Percentiles rank a stretch among this genome's conserved stretches.
These are phyloP conservation scores for Penicillium manginii DNA, from an alignment of 495 filamentous ascomycete species.

Conservation along the genomic window DNA sequence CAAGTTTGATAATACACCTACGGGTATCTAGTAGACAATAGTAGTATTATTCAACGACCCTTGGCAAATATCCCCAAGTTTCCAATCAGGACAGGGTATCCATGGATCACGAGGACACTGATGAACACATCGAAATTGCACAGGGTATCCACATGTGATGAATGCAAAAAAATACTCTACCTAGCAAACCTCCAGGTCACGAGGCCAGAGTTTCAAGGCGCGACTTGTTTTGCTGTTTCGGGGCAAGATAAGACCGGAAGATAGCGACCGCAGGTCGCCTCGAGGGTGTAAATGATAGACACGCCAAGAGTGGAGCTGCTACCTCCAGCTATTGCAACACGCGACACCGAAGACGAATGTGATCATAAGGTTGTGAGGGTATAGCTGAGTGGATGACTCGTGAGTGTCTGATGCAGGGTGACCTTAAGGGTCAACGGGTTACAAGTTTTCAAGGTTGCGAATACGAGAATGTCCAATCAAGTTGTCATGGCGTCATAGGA, in stretches of 20 bases:
- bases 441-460: too few relatives aligned
- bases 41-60: too few relatives aligned
- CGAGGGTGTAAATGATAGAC: constrained; percentile 23
- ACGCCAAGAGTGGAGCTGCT: constrained; percentile 23
- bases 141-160: constrained; percentile 22
- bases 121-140: constrained; percentile 28
- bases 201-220: not conserved
- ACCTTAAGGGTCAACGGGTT: too few relatives aligned
- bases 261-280: constrained; percentile 22
- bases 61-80: too few relatives aligned
- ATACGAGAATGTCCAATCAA: too few relatives aligned
- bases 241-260: constrained; percentile 6
- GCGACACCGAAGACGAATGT: not conserved
- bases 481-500: too few relatives aligned
- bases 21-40: too few relatives aligned
- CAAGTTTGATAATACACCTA: too few relatives aligned
- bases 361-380: not conserved
- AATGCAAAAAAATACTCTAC: not conserved
- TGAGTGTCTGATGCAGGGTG: too few relatives aligned
- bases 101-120: constrained; percentile 26
- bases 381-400: too few relatives aligned
- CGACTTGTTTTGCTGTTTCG: not conserved
- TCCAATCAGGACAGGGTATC: constrained; percentile 25
- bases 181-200: not conserved
- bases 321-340: constrained; percentile 26